These are phyloP conservation scores for Microdochium paspali DNA, from an alignment of 2,329 filamentous ascomycete genomes.

Conservation along the genomic window DNA sequence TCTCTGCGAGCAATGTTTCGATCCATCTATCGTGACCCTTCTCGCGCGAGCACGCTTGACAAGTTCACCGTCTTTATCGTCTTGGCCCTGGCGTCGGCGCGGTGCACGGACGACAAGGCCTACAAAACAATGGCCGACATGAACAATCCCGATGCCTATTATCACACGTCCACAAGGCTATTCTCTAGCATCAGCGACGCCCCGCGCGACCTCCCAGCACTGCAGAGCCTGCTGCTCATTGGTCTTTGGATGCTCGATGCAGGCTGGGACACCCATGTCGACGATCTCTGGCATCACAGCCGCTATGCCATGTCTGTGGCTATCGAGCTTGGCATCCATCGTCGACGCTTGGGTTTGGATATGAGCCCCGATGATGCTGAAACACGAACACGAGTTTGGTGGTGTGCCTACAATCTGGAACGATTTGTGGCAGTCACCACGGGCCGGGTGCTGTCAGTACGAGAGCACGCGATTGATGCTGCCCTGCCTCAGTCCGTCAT, in stretches of 20 bases:
- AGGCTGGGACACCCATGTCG: constrained; percentile 7
- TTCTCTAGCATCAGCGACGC: constrained; percentile 10
- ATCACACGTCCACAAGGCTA: constrained; percentile 11
- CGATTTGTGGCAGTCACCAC: constrained; percentile 13
- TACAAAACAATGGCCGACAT: constrained; percentile 11
- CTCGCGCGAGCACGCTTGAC: constrained; percentile 5
- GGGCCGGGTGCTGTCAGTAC: constrained; percentile 11
- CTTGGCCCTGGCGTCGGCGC: constrained; percentile 9
- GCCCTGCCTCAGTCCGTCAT: constrained; percentile 4
- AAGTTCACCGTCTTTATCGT: constrained; percentile 10
- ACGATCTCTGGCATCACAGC: constrained; percentile 15
- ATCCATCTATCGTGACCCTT: constrained; percentile 7
- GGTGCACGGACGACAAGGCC: constrained; percentile 5
- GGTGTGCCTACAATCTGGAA: constrained; percentile 13
- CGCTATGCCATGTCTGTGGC: constrained; percentile 16
- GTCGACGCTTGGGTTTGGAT: constrained; percentile 9
- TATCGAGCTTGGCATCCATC: constrained; percentile 13
- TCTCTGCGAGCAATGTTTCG: constrained; percentile 6
- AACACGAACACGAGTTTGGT: constrained; percentile 12
- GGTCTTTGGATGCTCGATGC: constrained; percentile 15
- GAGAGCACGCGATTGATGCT: constrained; percentile 14
- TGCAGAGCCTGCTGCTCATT: constrained; percentile 12
- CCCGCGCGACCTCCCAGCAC: constrained; percentile 8
- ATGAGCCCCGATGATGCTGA: constrained; percentile 11
- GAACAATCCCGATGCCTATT: constrained; percentile 11